These are phyloP conservation scores for Arctium minus DNA, from an alignment of 129 eudicot genomes.

Conservation along the genomic window DNA sequence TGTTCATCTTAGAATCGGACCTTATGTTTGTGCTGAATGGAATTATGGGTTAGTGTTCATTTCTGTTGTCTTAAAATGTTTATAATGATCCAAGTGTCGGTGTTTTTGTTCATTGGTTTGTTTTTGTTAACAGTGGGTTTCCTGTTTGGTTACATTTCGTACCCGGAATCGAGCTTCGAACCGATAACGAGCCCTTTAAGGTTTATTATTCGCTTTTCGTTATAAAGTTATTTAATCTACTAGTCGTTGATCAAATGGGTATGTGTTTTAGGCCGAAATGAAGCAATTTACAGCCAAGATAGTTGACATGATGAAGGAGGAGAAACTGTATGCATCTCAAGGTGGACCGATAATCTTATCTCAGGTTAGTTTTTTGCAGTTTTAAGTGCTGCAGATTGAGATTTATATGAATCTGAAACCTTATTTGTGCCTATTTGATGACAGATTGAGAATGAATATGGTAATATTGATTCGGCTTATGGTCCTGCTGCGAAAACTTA, in stretches of 20 bases:
- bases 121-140: conserved; percentile 66
- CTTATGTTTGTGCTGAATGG: conserved; percentile 98
- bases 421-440: not conserved
- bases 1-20: conserved; percentile 92
- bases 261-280: conserved; percentile 68
- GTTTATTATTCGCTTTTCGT: conserved; percentile 18
- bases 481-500: conserved; percentile 64
- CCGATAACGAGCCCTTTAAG: conserved; percentile 94
- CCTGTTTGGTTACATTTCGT: conserved; percentile 95
- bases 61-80: not conserved
- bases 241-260: not conserved
- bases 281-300: conserved; percentile 85
- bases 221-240: not conserved
- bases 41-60: conserved; percentile 69
- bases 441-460: conserved; percentile 97
- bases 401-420: not conserved
- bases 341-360: conserved; percentile 96
- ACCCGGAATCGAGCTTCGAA: conserved; percentile 78
- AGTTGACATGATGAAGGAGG: conserved; percentile 84
- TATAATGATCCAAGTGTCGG: not conserved
- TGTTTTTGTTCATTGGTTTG: not conserved
- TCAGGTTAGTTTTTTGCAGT: conserved; percentile 50
- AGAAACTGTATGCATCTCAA: conserved; percentile 85
- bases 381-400: not conserved
- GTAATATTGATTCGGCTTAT: conserved; percentile 57